Conservation (phyloP, 2,329 filamentous ascomycete species). For the Fusarium buharicum region DNA sequence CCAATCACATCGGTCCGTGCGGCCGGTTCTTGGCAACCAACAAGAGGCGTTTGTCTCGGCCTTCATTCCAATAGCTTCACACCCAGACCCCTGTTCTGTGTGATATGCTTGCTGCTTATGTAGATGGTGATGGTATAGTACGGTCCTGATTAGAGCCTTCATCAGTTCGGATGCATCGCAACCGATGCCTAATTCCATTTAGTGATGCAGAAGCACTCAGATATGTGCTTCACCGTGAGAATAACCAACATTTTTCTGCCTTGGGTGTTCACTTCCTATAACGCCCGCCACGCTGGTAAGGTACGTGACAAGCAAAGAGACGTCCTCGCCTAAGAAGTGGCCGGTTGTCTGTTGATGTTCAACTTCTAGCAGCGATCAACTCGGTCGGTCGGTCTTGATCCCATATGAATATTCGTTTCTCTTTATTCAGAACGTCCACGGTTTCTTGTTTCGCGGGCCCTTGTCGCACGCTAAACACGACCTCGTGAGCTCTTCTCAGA, state of each 20-base stretch:
- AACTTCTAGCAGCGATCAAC: slow-evolving; percentile 19
- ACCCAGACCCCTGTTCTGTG: slow-evolving; percentile 38
- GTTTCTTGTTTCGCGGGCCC: slow-evolving; percentile 18
- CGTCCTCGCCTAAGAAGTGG: slow-evolving; percentile 3
- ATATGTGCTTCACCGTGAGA: neutral
- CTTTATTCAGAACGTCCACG: slow-evolving; percentile 5
- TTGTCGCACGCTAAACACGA: slow-evolving; percentile 42
- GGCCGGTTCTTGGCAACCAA: slow-evolving; percentile 39
- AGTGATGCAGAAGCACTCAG: slow-evolving; percentile 14
- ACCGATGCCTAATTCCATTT: neutral
- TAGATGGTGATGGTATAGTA: slow-evolving; percentile 14
- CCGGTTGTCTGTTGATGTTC: neutral
- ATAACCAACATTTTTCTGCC: slow-evolving; percentile 1
- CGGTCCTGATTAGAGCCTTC: slow-evolving; percentile 14
- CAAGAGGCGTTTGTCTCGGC: slow-evolving; percentile 43
- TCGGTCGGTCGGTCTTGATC: slow-evolving; percentile 22
- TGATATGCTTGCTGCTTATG: slow-evolving; percentile 23
- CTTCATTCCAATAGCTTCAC: slow-evolving; percentile 39
- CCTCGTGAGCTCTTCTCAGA: slow-evolving; percentile 41
- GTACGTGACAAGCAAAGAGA: slow-evolving; percentile 21
- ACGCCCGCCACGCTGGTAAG: slow-evolving; percentile 24
- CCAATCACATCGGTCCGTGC: slow-evolving; percentile 40
- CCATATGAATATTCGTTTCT: slow-evolving; percentile 8
- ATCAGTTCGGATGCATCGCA: slow-evolving; percentile 9
- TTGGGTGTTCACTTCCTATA: slow-evolving; percentile 9